Evolutionary conservation across 75 land plant species (phyloP).

Genomic region (Ceratopteris richardii): DNA sequence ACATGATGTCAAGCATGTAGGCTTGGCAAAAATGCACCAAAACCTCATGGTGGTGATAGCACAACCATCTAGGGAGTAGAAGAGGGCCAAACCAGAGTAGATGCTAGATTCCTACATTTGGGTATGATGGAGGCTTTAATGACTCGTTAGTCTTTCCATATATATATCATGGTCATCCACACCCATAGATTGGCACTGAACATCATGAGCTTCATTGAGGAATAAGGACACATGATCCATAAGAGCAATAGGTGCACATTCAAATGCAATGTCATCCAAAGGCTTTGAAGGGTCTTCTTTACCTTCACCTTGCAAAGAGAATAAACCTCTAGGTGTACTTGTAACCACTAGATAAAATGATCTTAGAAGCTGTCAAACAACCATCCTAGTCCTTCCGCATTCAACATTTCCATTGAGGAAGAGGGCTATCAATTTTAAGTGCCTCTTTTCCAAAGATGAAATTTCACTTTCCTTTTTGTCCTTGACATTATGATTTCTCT

Average conservation of each 20-base stretch:
- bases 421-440: constrained; percentile 52
- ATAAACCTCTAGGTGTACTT: constrained; percentile 69
- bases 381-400: constrained; percentile 65
- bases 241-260: constrained; percentile 65
- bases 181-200: constrained; percentile 59
- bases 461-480: not conserved
- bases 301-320: constrained; percentile 32
- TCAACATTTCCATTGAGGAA: constrained; percentile 68
- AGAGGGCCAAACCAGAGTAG: constrained; percentile 66
- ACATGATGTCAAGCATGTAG: no score
- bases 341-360: constrained; percentile 52
- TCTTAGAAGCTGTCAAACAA: constrained; percentile 64
- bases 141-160: constrained; percentile 27
- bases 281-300: constrained; percentile 11
- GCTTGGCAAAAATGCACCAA: no score
- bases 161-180: constrained; percentile 49
- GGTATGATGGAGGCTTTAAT: constrained; percentile 3
- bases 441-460: constrained; percentile 39
- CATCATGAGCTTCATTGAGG: constrained; percentile 76
- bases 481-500: not conserved
- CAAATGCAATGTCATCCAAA: constrained; percentile 53
- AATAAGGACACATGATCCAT: constrained; percentile 64
- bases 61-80: constrained; percentile 61
- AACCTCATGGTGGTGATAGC: constrained; percentile 64
- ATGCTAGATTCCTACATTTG: constrained; percentile 25